Evolutionary conservation across 768 basidiomycete species (phyloP).

Genomic region (Macrolepiota fuliginosa): DNA sequence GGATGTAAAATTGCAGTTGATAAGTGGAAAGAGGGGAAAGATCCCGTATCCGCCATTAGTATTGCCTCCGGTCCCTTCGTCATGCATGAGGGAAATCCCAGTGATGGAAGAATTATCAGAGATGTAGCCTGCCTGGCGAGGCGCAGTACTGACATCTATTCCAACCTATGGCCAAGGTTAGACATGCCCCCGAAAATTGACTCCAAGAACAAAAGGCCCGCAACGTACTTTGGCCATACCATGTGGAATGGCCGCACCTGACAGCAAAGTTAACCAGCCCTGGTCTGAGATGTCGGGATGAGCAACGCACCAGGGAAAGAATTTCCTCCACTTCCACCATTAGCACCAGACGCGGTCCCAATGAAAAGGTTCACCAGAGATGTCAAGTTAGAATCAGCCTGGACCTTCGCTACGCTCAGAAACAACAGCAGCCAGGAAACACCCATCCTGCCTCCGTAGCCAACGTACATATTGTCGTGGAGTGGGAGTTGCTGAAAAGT

Average conservation of each 20-base stretch:
- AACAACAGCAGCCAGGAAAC: not conserved
- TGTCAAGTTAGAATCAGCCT: constrained; percentile 30
- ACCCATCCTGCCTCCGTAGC: not conserved
- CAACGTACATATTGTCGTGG: not conserved
- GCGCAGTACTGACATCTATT: constrained; percentile 47
- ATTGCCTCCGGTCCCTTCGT: constrained; percentile 55
- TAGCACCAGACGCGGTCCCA: constrained; percentile 44
- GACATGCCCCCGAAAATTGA: not conserved
- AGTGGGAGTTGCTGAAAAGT: not conserved
- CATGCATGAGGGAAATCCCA: constrained; percentile 51
- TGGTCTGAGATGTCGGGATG: not conserved
- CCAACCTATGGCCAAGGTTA: constrained; percentile 35
- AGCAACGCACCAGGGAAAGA: constrained; percentile 40
- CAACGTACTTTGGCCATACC: constrained; percentile 47
- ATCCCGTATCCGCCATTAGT: constrained; percentile 49
- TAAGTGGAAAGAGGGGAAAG: constrained; percentile 48
- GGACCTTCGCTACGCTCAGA: not conserved
- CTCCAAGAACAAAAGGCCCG: not conserved
- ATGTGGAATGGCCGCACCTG: constrained; percentile 45
- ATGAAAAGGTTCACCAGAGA: constrained; percentile 52
- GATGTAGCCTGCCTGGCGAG: constrained; percentile 51
- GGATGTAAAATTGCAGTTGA: constrained; percentile 35
- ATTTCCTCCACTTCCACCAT: constrained; percentile 46
- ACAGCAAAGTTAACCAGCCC: not conserved
- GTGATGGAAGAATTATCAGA: constrained; percentile 40